Base-by-base conservation (phyloP, 257 asterid genomes). In the Anisodus acutangulus region DNA sequence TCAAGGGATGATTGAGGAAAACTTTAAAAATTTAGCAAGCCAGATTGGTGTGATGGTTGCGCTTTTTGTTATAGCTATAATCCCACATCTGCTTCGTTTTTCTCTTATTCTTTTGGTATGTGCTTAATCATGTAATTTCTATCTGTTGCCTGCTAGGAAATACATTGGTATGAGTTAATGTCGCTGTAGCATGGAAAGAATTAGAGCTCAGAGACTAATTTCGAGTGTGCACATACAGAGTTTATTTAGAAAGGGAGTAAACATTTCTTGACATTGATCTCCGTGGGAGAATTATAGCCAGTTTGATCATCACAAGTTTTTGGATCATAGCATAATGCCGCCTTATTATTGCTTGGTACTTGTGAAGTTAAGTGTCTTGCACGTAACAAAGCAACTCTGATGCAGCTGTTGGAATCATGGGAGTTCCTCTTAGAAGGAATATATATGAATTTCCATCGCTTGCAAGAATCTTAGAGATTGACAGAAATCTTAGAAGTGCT, bases 241-340 rank as follows among this genome's bases (percentile, higher is more conserved):
- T 31, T 31, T 31, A 31, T 31, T 31, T 31, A 31, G 35, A 31
- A 31, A 31, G 2, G 35, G 35, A 70, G 79, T 70, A 4, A 71
- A 17, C 57, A 45, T 17, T 45, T 16, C 15, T n/a, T 71, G 37
- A 63, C 17, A 71, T 43, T 49, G 5, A 35, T 37, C 76, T 67
- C 22, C 19, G 8, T 37, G 22, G 19, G 37, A 67, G 49, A 67
- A 31, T 31, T 67, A 67, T 69, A 69, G 51, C 78, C 54, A 69
- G 15, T 41, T 69, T 69, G 78, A 41, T 41, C 78, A 69, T 69
- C 26, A 71, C 26, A n/a, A 12, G n/a, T 71, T 17, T 71, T n/a
- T 43, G 57, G 37, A 71, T 37, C 37, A 71, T 71, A 43, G 39
- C 16, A n/a, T 45, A 45, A 47, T 31, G 35, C 35, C 35, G 0